phyloP scores from a whole-genome alignment of 805 yeast species.

The Zygosaccharomyces bailii region DNA sequence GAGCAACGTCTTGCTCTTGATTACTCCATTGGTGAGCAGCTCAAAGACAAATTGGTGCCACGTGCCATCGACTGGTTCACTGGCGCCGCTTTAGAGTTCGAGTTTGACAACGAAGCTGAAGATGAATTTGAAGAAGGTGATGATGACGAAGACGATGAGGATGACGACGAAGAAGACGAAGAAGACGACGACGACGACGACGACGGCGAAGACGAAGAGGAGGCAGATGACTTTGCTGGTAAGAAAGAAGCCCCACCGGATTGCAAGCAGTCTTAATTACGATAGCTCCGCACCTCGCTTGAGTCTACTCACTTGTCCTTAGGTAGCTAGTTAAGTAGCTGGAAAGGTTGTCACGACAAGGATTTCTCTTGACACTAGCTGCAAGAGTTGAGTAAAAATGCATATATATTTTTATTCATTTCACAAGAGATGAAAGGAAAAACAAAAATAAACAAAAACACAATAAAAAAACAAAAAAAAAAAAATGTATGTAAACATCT shows the following conservation, averaged over 20 bases:
- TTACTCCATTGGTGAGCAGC: slow-evolving; percentile 92
- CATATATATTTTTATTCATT: background rate
- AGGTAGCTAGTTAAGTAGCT: background rate
- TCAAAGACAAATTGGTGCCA: slow-evolving; percentile 93
- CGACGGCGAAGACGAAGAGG: slow-evolving; percentile 41
- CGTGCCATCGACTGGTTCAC: slow-evolving; percentile 99
- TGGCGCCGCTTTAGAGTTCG: slow-evolving; percentile 88
- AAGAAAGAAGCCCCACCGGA: slow-evolving; percentile 59
- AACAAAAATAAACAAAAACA: background rate
- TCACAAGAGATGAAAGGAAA: background rate
- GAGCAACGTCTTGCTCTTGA: slow-evolving; percentile 86
- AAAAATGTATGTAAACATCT: background rate
- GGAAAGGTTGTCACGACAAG: background rate
- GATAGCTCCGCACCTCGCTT: background rate
- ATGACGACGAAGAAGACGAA: slow-evolving; percentile 52
- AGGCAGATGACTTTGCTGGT: slow-evolving; percentile 40
- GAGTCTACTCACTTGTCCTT: background rate
- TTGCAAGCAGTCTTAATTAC: slow-evolving; percentile 60
- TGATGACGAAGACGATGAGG: slow-evolving; percentile 65
- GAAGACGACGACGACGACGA: slow-evolving; percentile 42
- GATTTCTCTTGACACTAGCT: background rate
- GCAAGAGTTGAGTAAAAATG: background rate
- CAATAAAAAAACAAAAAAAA: no score
- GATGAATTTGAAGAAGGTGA: slow-evolving; percentile 58
- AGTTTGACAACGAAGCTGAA: slow-evolving; percentile 56